Percentiles rank a stretch among this genome's conserved stretches.
Conservation (phyloP, 345 rosid genomes). For the Salix koriyanagi region DNA sequence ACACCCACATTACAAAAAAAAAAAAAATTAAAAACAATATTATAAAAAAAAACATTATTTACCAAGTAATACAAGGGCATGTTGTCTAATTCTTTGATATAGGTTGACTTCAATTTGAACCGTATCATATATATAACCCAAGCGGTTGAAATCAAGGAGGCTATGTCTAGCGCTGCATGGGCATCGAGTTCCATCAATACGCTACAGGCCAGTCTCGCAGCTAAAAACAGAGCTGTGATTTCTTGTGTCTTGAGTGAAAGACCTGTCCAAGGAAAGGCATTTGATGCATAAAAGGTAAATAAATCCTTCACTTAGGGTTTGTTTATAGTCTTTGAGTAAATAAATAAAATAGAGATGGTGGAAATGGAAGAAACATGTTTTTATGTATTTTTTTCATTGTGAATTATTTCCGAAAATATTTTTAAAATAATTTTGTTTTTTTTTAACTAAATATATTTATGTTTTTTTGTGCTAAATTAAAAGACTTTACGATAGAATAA, state of each 20-base stretch:
- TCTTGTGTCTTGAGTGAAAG: conserved; percentile 76
- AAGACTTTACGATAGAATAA: too few relatives aligned
- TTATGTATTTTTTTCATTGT: too few relatives aligned
- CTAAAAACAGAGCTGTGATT: conserved; percentile 62
- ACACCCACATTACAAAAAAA: accelerated
- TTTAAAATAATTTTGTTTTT: too few relatives aligned
- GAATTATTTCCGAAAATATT: too few relatives aligned
- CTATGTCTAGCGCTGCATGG: conserved; percentile 61
- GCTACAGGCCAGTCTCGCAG: conserved; percentile 50
- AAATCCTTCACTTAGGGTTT: background rate
- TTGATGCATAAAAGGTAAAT: background rate
- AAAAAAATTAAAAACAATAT: background rate
- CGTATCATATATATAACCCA: conserved; percentile 80
- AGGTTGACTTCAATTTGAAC: conserved; percentile 62
- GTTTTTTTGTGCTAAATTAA: too few relatives aligned
- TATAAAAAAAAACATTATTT: background rate
- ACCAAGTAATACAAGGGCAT: conserved; percentile 54
- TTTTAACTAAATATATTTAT: too few relatives aligned
- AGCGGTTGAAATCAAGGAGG: conserved; percentile 47
- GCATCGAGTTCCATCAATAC: conserved; percentile 43
- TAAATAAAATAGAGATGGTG: too few relatives aligned
- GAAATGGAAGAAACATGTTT: too few relatives aligned
- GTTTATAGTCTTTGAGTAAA: too few relatives aligned
- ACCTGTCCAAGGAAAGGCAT: conserved; percentile 33
- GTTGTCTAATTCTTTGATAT: conserved; percentile 58